phyloP scores from a whole-genome alignment of 1,139 yeast genomes.

The Kazachstania sp. region DNA sequence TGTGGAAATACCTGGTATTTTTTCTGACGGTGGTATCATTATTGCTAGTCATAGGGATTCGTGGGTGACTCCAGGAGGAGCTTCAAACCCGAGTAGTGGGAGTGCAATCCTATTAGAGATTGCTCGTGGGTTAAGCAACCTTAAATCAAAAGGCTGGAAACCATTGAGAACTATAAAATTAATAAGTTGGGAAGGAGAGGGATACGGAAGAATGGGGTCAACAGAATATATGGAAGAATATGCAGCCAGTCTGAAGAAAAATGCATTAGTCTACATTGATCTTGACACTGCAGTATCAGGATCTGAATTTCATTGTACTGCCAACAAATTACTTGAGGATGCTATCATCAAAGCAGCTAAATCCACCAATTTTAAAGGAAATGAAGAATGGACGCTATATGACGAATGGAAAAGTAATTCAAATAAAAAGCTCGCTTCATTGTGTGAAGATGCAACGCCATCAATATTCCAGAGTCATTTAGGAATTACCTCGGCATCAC shows the following conservation, averaged over 20 bases:
- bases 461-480: constrained; percentile 41
- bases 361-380: constrained; percentile 29
- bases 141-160: constrained; percentile 42
- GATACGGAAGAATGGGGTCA: constrained; percentile 40
- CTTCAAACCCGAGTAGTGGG: constrained; percentile 40
- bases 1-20: constrained; percentile 42
- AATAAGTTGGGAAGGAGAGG: constrained; percentile 46
- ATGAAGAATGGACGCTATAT: constrained; percentile 27
- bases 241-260: constrained; percentile 26
- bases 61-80: constrained; percentile 32
- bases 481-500: constrained; percentile 42
- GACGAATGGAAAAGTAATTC: constrained; percentile 32
- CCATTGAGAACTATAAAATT: constrained; percentile 46
- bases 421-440: constrained; percentile 28
- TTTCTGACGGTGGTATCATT: constrained; percentile 39
- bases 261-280: constrained; percentile 39
- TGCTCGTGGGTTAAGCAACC: constrained; percentile 37
- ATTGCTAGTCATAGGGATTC: constrained; percentile 44
- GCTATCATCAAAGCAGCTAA: constrained; percentile 33
- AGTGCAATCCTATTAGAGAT: constrained; percentile 39
- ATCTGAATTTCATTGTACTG: constrained; percentile 30
- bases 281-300: constrained; percentile 42
- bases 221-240: constrained; percentile 42
- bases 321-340: constrained; percentile 38
- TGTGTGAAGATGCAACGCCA: constrained; percentile 36